Base-by-base conservation (phyloP, 148 eudicot genomes). In the Rhododendron molle region DNA sequence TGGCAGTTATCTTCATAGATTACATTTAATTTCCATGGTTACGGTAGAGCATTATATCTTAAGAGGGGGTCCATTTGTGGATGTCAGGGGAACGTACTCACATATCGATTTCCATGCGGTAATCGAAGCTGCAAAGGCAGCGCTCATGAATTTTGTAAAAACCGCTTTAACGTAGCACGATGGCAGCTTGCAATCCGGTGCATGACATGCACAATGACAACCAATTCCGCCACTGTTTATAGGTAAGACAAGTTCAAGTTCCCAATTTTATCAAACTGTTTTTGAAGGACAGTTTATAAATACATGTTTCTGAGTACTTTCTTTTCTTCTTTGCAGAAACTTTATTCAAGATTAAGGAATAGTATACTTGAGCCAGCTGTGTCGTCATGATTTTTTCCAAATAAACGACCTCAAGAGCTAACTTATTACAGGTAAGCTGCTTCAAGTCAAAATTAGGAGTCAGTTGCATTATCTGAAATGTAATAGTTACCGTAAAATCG, bases 81-180 rank as follows among this genome's bases (percentile, higher is more conserved):
- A 67, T 87, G 87, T 76, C 96, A 97, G 99, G 99, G 98, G 98
- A 90, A 92, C 98, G 89, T 97, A 97, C 86, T 84, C 88, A 52
- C 88, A 93, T 54, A 87, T 91, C 49, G 93, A 93, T 89, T 95
- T 97, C 85, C 90, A 91, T 30, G 91, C 65, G 47, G 88, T 97
- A 52, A 93, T 93, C 93, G 98, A 95, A 91, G 98, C 96, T n/a
- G 96, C 99, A 79, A 95, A 95, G 86, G 91, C 90, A 82, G 98
- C 93, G 91, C 98, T 97, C 87, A 84, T 94, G 88, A 92, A 89
- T 86, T 86, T 91, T 62, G 91, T 89, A n/a, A 92, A 92, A 30
- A 92, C 91, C 85, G 90, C 90, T 85, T 84, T 87, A 73, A 36
- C 79, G 8, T 93, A 91, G 83, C 14, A 10, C 32, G 73, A 26